Conservation (phyloP, 2,329 filamentous ascomycete species). For the Aspergillus sp. region DNA sequence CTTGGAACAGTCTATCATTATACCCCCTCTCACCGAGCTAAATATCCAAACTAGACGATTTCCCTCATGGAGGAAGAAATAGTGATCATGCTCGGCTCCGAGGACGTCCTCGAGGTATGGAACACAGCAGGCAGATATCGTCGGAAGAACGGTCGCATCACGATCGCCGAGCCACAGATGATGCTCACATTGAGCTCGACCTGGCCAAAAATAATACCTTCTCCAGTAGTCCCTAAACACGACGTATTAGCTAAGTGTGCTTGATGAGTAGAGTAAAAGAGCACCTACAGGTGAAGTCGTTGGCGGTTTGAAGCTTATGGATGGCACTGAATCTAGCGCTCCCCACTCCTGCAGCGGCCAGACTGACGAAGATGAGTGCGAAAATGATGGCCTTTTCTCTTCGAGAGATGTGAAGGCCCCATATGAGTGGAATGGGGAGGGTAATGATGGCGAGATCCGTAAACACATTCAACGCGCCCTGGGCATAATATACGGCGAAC, state of each 20-base stretch:
- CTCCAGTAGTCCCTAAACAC: background rate
- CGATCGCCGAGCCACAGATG: slow-evolving; percentile 1
- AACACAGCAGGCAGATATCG: slow-evolving; percentile 1
- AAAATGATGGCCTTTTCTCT: background rate
- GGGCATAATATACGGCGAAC: background rate
- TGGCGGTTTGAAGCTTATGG: background rate
- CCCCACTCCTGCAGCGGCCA: background rate
- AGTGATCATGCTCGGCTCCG: background rate
- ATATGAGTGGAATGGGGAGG: background rate
- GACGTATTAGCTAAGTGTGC: background rate
- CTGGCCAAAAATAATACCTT: background rate
- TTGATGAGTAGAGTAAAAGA: background rate
- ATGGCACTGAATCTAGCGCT: background rate
- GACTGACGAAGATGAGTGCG: background rate
- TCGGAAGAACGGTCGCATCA: slow-evolving; percentile 2
- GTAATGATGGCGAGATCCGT: background rate
- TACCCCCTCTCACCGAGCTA: too few species aligned
- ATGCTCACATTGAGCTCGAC: slow-evolving; percentile 2
- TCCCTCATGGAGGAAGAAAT: background rate
- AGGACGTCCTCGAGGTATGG: background rate
- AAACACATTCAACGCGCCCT: background rate
- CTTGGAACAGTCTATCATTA: too few species aligned
- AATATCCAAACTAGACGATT: background rate
- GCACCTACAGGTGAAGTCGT: background rate
- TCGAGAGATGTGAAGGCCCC: background rate